Evolutionary conservation across 2,329 filamentous ascomycete species (phyloP), one percentile per base, ranked within the genome.

Genomic region (Tolypocladium cylindrosporum): DNA sequence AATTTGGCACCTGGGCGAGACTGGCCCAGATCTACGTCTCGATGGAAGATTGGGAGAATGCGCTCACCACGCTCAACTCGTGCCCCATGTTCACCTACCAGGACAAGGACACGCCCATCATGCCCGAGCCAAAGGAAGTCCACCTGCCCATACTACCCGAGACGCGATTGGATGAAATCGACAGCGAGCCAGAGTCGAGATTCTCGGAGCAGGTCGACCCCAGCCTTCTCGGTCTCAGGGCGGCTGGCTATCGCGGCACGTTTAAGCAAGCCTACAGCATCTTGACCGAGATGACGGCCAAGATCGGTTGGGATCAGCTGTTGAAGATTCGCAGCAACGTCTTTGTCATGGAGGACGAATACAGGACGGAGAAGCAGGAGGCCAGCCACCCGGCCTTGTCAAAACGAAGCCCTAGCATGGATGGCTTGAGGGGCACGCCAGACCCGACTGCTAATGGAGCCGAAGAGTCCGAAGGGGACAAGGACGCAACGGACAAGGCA

Each of bases 11-110:
- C 0, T 99, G 94, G 94, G 93, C 94, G 58, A 83, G 92, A 58
- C 75, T 99, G 62, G 92, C 92, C 2, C 91, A 97, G 70, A 89
- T 97, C 39, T 99, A 99, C 66, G 90, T 97, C 57, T 84, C 88
- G 55, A 84, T 96, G 74, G 94, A 99, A 71, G 90, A 96, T 69
- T 99, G 94, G 91, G 94, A 97, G 69, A 85, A 97, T 64, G 94
- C 94, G 0, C 81, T 99, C 31, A 86, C 96, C 6, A 97, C 94
- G 4, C 81, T 99, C 56, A 99, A 99, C 75, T 99, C 94, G 21
- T 99, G 94, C 72, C 94, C 94, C 10, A 99, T 99, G 94, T 99
- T 99, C 73, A 99, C 94, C 8, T 97, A 99, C 72, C 94, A 97
- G 73, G 94, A 99, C 74, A 97, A 97, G 73, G 94, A 99, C 71